These are phyloP conservation scores for Wickerhamomyces xylosicus DNA, from an alignment of 805 yeast species.

Conservation along the genomic window DNA sequence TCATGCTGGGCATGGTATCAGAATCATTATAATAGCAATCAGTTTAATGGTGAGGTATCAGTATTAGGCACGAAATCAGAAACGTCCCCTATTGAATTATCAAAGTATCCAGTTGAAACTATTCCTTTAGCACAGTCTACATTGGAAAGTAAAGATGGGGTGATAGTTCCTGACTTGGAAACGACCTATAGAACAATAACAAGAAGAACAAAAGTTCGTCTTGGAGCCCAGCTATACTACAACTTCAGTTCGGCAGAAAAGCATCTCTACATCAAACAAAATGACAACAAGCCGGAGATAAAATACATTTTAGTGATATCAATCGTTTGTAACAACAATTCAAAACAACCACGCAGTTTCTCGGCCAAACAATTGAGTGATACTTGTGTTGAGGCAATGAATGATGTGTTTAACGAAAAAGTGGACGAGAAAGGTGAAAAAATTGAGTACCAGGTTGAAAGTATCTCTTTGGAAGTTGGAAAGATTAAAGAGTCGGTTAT, in stretches of 20 bases:
- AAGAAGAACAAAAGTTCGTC: constrained; percentile 22
- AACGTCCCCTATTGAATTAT: constrained; percentile 11
- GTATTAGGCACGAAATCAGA: constrained; percentile 16
- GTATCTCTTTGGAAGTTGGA: constrained; percentile 26
- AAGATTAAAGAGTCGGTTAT: constrained; percentile 21
- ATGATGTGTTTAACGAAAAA: constrained; percentile 12
- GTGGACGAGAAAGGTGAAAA: background rate
- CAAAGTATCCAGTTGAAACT: constrained; percentile 9
- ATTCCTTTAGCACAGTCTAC: background rate
- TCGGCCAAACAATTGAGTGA: constrained; percentile 15
- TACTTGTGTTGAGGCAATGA: constrained; percentile 20
- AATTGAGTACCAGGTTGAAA: constrained; percentile 10
- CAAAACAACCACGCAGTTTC: constrained; percentile 2
- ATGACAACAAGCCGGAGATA: constrained; percentile 11
- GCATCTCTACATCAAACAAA: constrained; percentile 25
- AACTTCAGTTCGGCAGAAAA: constrained; percentile 22
- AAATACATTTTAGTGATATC: constrained; percentile 23
- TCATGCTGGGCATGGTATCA: constrained; percentile 19
- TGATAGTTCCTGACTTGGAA: constrained; percentile 14
- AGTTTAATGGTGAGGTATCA: constrained; percentile 11
- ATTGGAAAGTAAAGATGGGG: constrained; percentile 1
- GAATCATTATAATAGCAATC: constrained; percentile 2
- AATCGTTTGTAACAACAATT: constrained; percentile 21
- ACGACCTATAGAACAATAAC: constrained; percentile 22
- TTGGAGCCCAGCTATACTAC: constrained; percentile 26